Conservation (phyloP, 2,329 filamentous ascomycete genomes). For the Pseudogymnoascus sp. region DNA sequence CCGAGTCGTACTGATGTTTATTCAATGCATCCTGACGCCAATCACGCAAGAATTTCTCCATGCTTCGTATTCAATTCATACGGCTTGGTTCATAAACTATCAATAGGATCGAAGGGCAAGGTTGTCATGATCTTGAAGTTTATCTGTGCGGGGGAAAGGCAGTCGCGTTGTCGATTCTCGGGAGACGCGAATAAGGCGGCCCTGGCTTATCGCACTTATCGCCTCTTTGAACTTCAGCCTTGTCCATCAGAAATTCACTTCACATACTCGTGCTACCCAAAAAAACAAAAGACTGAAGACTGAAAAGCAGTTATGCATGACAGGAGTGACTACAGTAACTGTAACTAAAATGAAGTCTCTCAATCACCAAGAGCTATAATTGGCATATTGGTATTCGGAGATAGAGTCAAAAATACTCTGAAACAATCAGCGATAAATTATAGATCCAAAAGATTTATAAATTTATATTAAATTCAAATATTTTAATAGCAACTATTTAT, state of each 20-base stretch:
- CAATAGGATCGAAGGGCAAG: neutral
- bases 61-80: slow-evolving; percentile 34
- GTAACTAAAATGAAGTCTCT: no score
- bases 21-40: slow-evolving; percentile 95
- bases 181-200: neutral
- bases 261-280: neutral
- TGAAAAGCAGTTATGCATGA: no score
- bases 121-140: slow-evolving; percentile 6
- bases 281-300: no score
- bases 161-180: slow-evolving; percentile 2
- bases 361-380: no score
- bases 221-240: neutral
- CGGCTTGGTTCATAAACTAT: neutral
- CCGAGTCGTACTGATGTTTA: slow-evolving; percentile 92
- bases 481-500: slow-evolving; percentile 3
- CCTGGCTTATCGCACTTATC: neutral
- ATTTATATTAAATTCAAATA: slow-evolving; percentile 8
- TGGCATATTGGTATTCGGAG: no score
- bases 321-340: no score
- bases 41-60: slow-evolving; percentile 89
- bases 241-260: neutral
- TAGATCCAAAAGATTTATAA: neutral
- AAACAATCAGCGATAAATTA: neutral
- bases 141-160: neutral
- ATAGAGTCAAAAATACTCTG: no score